Evolutionary conservation across 2,329 filamentous ascomycete species (phyloP).

Genomic region (Ploettnerulaceae sp.): DNA sequence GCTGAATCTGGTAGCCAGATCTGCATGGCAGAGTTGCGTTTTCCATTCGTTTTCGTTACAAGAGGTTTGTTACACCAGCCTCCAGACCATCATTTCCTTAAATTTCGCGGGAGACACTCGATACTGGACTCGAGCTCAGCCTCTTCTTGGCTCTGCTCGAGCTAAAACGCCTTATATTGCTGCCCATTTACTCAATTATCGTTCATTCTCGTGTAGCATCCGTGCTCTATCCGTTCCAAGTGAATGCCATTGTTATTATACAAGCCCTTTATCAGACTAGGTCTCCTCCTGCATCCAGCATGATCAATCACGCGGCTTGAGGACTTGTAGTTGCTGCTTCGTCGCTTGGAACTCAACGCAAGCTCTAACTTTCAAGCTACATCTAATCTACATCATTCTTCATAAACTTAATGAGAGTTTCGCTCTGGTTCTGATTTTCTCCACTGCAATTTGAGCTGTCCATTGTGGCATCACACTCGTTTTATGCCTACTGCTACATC

Average conservation of each 20-base stretch:
- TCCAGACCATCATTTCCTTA: neutral
- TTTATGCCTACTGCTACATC: neutral
- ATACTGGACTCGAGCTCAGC: neutral
- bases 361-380: too few species aligned
- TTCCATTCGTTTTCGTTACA: neutral
- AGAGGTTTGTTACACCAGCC: neutral
- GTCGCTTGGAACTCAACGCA: too few species aligned
- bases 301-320: too few species aligned
- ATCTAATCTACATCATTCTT: neutral
- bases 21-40: neutral
- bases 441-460: neutral
- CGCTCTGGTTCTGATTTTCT: neutral
- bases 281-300: too few species aligned
- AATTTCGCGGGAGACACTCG: neutral
- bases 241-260: neutral
- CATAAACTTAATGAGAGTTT: neutral
- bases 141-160: neutral
- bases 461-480: neutral
- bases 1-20: neutral
- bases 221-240: neutral
- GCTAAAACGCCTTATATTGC: neutral
- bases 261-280: neutral
- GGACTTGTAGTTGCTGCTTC: too few species aligned
- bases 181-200: neutral
- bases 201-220: neutral